A percentile compares a stretch with the other conserved stretches of the same genome.
phyloP scores from a whole-genome alignment of 768 basidiomycete species.

The Lactifluus hygrophoroides region DNA sequence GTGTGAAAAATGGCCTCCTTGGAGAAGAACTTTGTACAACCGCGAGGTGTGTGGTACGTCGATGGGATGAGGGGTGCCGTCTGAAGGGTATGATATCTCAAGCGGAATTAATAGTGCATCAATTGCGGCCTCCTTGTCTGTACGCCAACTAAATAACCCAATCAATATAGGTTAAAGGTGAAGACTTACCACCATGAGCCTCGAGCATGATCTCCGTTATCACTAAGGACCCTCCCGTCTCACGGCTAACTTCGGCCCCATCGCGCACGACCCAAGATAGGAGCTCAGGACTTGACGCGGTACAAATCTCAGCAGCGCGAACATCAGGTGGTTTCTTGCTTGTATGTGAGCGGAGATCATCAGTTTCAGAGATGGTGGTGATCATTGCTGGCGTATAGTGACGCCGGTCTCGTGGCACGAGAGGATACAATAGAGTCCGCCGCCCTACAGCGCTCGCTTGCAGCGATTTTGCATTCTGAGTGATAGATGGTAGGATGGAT shows the following conservation, averaged over 20 bases:
- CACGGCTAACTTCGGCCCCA: slow-evolving; percentile 54
- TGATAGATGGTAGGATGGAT: slow-evolving; percentile 65
- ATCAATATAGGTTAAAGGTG: background rate
- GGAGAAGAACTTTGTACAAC: slow-evolving; percentile 81
- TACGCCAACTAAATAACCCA: background rate
- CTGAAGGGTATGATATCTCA: slow-evolving; percentile 45
- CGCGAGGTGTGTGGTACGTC: slow-evolving; percentile 78
- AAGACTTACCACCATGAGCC: slow-evolving; percentile 66
- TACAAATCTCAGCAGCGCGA: slow-evolving; percentile 62
- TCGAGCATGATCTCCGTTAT: slow-evolving; percentile 78
- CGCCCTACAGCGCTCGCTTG: slow-evolving; percentile 65
- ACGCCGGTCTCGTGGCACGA: slow-evolving; percentile 73
- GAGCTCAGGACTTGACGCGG: slow-evolving; percentile 64
- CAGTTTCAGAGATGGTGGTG: slow-evolving; percentile 61
- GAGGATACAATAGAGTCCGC: slow-evolving; percentile 71
- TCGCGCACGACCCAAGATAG: slow-evolving; percentile 60
- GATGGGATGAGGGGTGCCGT: slow-evolving; percentile 56
- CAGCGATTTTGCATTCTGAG: slow-evolving; percentile 46
- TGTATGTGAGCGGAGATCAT: slow-evolving; percentile 54
- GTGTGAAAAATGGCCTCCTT: slow-evolving; percentile 83
- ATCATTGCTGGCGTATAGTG: slow-evolving; percentile 86
- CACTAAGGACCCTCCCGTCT: slow-evolving; percentile 73
- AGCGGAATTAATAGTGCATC: slow-evolving; percentile 53
- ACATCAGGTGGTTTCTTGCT: slow-evolving; percentile 72
- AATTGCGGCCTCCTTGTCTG: slow-evolving; percentile 65